phyloP scores from a whole-genome alignment of 805 yeast genomes.

The Candida boleticola region DNA sequence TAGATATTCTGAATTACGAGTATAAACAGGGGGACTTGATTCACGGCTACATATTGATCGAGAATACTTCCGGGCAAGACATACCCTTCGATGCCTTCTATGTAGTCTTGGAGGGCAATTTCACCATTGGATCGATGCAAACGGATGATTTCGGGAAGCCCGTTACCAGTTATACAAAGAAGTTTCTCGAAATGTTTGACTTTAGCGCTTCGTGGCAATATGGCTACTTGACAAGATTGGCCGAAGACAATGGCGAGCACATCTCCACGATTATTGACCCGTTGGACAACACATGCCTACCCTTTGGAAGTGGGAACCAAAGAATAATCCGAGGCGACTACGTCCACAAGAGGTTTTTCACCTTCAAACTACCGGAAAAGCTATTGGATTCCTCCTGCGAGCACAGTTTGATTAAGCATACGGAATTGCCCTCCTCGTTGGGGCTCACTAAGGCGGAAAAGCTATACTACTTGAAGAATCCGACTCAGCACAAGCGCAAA shows the following conservation, averaged over 20 bases:
- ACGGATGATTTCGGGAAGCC: conserved; percentile 1
- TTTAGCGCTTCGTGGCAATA: conserved; percentile 50
- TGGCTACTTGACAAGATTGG: conserved; percentile 28
- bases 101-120: conserved; percentile 53
- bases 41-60: conserved; percentile 51
- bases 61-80: conserved; percentile 37
- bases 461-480: conserved; percentile 6
- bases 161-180: conserved; percentile 19
- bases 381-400: conserved; percentile 39
- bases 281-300: conserved; percentile 20
- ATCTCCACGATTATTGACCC: conserved; percentile 20
- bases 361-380: conserved; percentile 38
- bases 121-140: conserved; percentile 19
- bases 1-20: conserved; percentile 39
- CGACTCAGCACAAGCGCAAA: background rate
- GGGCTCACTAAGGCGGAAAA: conserved; percentile 20
- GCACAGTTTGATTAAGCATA: conserved; percentile 29
- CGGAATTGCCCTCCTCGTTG: conserved; percentile 35
- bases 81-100: conserved; percentile 64
- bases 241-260: conserved; percentile 28
- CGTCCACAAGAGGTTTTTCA: conserved; percentile 39
- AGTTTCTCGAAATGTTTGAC: conserved; percentile 50
- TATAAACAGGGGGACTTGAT: conserved; percentile 66
- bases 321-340: conserved; percentile 9
- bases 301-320: conserved; percentile 15